These are phyloP conservation scores for Saccharomyces hybrid DNA, from an alignment of 1,139 yeast genomes.

Conservation along the genomic window DNA sequence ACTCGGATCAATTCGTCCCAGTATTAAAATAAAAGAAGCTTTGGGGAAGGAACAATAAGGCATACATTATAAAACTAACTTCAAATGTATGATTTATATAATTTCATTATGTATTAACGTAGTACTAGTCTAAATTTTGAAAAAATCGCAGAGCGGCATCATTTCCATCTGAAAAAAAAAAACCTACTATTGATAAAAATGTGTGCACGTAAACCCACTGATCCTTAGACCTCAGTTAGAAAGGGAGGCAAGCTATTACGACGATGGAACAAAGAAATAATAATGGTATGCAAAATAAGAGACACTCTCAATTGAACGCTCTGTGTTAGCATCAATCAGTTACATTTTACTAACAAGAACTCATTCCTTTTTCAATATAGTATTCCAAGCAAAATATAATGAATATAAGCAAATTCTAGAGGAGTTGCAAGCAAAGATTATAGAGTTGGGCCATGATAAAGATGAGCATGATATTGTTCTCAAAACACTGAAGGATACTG, in stretches of 20 bases:
- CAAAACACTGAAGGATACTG: conserved; percentile 46
- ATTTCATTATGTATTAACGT: background rate
- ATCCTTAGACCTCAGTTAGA: background rate
- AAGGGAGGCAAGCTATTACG: background rate
- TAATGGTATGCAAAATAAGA: conserved; percentile 11
- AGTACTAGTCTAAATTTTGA: background rate
- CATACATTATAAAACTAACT: background rate
- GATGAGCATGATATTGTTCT: conserved; percentile 50
- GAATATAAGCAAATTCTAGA: conserved; percentile 52
- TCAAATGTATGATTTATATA: background rate
- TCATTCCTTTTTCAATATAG: conserved; percentile 13
- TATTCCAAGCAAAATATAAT: conserved; percentile 54
- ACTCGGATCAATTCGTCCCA: conserved; percentile 2
- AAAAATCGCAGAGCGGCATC: background rate
- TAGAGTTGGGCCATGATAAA: conserved; percentile 43
- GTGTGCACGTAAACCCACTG: background rate
- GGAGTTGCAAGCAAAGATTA: conserved; percentile 49
- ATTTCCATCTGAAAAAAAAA: background rate
- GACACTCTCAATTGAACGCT: background rate
- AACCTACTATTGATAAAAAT: background rate
- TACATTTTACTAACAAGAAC: conserved; percentile 4
- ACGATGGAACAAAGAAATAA: conserved; percentile 13
- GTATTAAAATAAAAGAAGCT: background rate
- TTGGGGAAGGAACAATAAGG: background rate
- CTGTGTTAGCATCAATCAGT: background rate